phyloP scores from a whole-genome alignment of 345 rosid species.

The Carallia brachiata region DNA sequence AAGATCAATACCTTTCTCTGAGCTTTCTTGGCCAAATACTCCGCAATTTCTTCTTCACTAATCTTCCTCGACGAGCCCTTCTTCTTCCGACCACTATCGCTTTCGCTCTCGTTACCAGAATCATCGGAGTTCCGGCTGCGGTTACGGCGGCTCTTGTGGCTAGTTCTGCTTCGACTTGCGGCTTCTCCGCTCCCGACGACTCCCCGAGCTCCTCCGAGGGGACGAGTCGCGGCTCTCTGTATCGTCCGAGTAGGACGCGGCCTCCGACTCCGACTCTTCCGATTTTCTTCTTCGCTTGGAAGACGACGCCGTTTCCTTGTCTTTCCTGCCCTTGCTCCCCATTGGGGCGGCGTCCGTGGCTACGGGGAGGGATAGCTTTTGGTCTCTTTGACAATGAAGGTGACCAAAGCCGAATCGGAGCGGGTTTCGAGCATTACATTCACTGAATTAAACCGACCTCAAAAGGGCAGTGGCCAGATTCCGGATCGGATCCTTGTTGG shows the following conservation, averaged over 20 bases:
- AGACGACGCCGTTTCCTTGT: conserved; percentile 5
- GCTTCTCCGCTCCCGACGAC: conserved; percentile 17
- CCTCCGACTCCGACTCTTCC: conserved; percentile 23
- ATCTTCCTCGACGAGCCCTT: conserved; percentile 43
- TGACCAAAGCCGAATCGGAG: too few species aligned
- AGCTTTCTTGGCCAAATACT: conserved; percentile 71
- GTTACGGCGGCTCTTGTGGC: conserved; percentile 30
- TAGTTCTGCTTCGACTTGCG: conserved; percentile 26
- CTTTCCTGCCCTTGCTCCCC: conserved; percentile 21
- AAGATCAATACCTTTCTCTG: conserved; percentile 61
- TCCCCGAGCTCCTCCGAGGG: conserved; percentile 34
- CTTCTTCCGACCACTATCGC: conserved; percentile 38
- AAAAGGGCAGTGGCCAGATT: too few species aligned
- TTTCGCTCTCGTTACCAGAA: conserved; percentile 37
- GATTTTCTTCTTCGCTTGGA: conserved; percentile 31
- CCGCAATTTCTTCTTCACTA: conserved; percentile 65
- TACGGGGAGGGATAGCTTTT: too few species aligned
- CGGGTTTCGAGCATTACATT: too few species aligned
- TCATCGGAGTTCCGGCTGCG: conserved; percentile 23
- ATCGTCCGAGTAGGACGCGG: conserved; percentile 33
- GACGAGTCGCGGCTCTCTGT: conserved; percentile 28
- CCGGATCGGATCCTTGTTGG: too few species aligned
- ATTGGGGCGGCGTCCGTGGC: background rate
- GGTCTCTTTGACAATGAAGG: too few species aligned
- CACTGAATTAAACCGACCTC: too few species aligned